phyloP scores from a whole-genome alignment of 169 alveolate genomes.

The Plasmodium gallinaceum region DNA sequence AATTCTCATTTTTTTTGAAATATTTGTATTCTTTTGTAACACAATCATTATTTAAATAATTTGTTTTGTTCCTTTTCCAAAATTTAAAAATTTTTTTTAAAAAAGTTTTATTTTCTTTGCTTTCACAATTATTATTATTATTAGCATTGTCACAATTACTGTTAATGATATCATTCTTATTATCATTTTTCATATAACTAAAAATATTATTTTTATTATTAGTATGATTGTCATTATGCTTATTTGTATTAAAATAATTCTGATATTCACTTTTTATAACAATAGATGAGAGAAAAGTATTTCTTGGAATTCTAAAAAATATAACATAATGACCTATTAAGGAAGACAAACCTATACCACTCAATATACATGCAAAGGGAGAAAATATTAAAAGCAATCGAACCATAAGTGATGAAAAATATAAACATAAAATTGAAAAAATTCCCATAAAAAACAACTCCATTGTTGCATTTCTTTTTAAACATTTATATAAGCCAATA shows the following conservation, averaged over 20 bases:
- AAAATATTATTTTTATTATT: background rate
- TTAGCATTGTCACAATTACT: background rate
- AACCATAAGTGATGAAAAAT: slow-evolving; percentile 95
- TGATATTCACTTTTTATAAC: background rate
- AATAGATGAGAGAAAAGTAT: slow-evolving; percentile 17
- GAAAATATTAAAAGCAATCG: slow-evolving; percentile 94
- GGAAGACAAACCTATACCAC: slow-evolving; percentile 95
- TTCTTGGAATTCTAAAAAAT: slow-evolving; percentile 6
- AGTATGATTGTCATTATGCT: background rate
- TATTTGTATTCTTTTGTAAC: too few relatives aligned
- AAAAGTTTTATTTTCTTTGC: background rate
- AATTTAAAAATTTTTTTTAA: background rate
- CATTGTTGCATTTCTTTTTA: slow-evolving; percentile 24
- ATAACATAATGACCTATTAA: slow-evolving; percentile 82
- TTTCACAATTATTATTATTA: background rate
- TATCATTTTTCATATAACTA: background rate
- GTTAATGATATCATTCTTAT: background rate
- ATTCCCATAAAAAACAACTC: slow-evolving; percentile 75
- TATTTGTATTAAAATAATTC: background rate
- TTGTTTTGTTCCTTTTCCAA: too few relatives aligned
- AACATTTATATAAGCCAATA: slow-evolving; percentile 78
- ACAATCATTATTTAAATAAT: too few relatives aligned
- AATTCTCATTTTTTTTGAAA: background rate
- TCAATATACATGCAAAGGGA: slow-evolving; percentile 92
- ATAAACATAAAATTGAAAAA: slow-evolving; percentile 58